phyloP scores from a whole-genome alignment of 202 grass and related monocot species.

The Eragrostis tef region DNA sequence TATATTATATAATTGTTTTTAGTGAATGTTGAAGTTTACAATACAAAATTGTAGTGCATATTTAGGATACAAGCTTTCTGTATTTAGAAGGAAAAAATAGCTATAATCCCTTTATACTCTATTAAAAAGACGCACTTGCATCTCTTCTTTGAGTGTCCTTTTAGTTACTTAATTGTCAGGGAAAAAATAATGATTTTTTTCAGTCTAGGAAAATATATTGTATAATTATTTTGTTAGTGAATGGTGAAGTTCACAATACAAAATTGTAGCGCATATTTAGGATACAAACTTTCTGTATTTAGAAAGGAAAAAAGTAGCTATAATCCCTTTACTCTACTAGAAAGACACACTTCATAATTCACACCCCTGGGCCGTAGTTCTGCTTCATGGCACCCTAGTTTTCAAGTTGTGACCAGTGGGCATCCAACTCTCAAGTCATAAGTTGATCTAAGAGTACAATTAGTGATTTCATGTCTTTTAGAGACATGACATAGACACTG shows the following conservation, averaged over 20 bases:
- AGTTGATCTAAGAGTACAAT: constrained; percentile 21
- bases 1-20: background rate
- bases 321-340: background rate
- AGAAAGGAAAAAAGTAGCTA: background rate
- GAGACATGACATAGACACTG: background rate
- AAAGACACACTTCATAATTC: constrained; percentile 18
- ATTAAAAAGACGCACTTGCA: constrained; percentile 30
- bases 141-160: no score
- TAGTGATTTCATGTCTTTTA: constrained; percentile 5
- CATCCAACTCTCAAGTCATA: background rate
- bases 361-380: constrained; percentile 7
- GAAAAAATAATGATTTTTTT: no score
- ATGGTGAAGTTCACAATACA: background rate
- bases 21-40: background rate
- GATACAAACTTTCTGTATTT: background rate
- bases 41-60: no score
- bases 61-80: background rate
- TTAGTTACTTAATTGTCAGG: no score
- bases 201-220: no score
- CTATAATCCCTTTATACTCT: background rate
- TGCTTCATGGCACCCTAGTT: constrained; percentile 7
- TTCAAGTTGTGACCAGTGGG: background rate
- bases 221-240: background rate
- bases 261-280: no score
- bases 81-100: background rate